phyloP scores from a whole-genome alignment of 768 basidiomycete species.

The Kwoniella mangroviensis region DNA sequence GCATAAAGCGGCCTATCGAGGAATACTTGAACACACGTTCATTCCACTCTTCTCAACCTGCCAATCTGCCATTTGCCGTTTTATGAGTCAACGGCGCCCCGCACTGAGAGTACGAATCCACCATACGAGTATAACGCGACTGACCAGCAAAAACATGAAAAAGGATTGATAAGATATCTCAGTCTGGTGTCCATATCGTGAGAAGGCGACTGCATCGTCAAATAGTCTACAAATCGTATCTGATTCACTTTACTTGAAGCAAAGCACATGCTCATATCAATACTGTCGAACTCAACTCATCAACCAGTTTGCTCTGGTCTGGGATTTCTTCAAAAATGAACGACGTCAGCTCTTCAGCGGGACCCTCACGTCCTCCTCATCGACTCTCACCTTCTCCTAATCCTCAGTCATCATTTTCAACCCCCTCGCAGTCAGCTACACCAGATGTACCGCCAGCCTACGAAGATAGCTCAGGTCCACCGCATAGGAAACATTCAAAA shows the following conservation, averaged over 20 bases:
- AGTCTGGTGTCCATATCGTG: neutral
- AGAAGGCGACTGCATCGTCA: no score
- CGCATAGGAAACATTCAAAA: no score
- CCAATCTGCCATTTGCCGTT: no score
- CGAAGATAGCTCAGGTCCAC: neutral
- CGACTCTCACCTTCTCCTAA: neutral
- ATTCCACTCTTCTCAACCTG: no score
- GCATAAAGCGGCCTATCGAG: no score
- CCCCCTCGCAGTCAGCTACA: neutral
- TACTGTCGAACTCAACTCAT: neutral
- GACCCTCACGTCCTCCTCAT: slow-evolving; percentile 1
- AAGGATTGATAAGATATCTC: slow-evolving; percentile 6
- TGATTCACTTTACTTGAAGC: no score
- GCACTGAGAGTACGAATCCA: neutral
- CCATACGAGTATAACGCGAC: neutral
- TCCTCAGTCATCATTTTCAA: neutral
- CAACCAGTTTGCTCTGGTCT: neutral
- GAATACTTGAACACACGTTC: no score
- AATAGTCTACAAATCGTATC: no score
- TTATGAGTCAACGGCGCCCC: neutral
- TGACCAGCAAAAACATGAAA: neutral
- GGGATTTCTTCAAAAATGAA: neutral
- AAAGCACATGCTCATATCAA: neutral
- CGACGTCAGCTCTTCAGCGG: slow-evolving; percentile 3
- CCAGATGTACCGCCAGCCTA: neutral